These are phyloP conservation scores for Aspergillus egyptiacus DNA, from an alignment of 495 filamentous ascomycete species.

Conservation along the genomic window DNA sequence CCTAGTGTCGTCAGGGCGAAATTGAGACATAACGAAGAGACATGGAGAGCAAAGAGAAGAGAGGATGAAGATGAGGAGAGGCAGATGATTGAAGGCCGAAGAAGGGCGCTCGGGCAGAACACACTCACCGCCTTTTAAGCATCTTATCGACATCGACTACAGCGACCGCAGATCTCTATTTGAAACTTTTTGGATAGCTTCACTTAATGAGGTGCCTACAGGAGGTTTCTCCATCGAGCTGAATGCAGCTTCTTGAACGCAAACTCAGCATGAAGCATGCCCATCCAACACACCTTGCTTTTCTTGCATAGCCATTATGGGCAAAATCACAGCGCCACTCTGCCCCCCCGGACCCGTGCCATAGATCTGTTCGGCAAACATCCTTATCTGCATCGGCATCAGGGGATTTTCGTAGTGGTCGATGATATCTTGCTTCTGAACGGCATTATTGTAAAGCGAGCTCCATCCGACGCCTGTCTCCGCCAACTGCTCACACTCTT, in stretches of 20 bases:
- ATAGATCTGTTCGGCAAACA: neutral
- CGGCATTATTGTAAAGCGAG: slow-evolving; percentile 10
- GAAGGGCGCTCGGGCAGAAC: neutral
- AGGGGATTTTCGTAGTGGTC: slow-evolving; percentile 32
- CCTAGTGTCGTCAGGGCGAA: slow-evolving; percentile 26
- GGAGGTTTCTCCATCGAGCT: no score
- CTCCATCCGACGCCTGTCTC: slow-evolving; percentile 22
- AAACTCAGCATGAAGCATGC: no score
- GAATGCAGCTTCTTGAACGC: no score
- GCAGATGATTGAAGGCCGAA: neutral
- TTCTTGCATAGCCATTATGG: no score
- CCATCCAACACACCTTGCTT: no score
- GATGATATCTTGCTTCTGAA: slow-evolving; percentile 32
- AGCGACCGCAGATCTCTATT: no score
- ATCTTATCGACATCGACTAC: no score
- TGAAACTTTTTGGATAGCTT: no score
- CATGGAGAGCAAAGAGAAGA: slow-evolving; percentile 9
- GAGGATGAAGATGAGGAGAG: slow-evolving; percentile 4
- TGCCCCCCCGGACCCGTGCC: neutral
- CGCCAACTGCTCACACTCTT: slow-evolving; percentile 23
- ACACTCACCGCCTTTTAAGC: no score
- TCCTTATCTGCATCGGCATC: slow-evolving; percentile 41
- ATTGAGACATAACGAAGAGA: slow-evolving; percentile 28
- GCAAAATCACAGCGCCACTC: neutral
- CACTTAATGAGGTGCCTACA: no score